A percentile compares a stretch with the other conserved stretches of the same genome.
Conservation (phyloP, 306 rosid genomes). For the Pterocarpus santalinus region DNA sequence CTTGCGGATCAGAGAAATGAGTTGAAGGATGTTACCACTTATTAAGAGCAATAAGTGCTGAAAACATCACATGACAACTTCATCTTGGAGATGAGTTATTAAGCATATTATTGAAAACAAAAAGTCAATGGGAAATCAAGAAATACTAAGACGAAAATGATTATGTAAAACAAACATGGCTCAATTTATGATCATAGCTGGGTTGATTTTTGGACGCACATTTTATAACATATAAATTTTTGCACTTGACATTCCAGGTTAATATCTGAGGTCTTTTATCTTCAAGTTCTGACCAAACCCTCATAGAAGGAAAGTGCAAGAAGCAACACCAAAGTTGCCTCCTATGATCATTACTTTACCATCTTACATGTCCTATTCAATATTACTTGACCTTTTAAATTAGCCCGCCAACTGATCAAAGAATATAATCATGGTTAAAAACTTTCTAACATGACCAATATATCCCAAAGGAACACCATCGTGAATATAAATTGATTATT, state of each 20-base stretch:
- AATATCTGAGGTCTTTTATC: conserved; percentile 12
- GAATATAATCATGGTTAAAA: conserved; percentile 15
- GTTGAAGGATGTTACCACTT: not conserved
- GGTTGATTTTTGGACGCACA: not conserved
- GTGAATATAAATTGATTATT: not conserved
- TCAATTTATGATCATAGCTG: conserved; percentile 7
- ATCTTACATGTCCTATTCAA: not conserved
- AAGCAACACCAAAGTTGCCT: not conserved
- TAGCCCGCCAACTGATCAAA: conserved; percentile 20
- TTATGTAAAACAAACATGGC: not conserved
- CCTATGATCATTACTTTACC: not conserved
- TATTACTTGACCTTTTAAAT: conserved; percentile 15
- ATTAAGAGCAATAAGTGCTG: not conserved
- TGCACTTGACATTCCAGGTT: not conserved
- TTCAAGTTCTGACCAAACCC: conserved; percentile 7
- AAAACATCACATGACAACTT: conserved; percentile 12
- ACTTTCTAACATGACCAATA: conserved; percentile 4
- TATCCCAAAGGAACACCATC: not conserved
- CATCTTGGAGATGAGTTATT: not conserved
- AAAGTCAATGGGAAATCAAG: not conserved
- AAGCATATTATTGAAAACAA: not conserved
- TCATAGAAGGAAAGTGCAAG: no score
- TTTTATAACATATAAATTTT: not conserved
- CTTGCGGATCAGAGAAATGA: conserved; percentile 34
- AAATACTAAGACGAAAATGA: not conserved